Base-by-base conservation (phyloP, 2,329 filamentous ascomycete genomes). In the Fusarium armeniacum region DNA sequence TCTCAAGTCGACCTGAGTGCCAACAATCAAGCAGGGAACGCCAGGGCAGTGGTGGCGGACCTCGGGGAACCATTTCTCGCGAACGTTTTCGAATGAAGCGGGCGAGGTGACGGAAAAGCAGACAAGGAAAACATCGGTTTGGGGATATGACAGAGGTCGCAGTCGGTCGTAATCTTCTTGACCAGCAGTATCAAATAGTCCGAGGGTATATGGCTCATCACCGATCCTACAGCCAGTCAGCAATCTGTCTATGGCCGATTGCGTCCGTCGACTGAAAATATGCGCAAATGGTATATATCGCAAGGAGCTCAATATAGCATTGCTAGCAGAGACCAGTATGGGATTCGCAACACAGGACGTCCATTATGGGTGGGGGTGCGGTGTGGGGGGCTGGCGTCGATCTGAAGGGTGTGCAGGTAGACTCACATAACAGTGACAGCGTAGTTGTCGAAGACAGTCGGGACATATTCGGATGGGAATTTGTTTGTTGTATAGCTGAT, bases 401-500 rank as follows among this genome's bases (percentile, higher is more conserved):
- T 65, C 62, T 54, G 52, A 64, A 51, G 51, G 51, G 58, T 41
- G 56, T 64, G 55, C 64, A 67, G 58, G 69, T 75, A 65, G 59
- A 91, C 94, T 90, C 87, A 98, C 96, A 99, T 99, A 75, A 99
- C 96, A 73, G 96, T 99, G 80, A 99, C 96, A 62, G 96, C 96
- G 88, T 99, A 99, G 84, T 99, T 99, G 83, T 99, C 96, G 82
- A 99, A 99, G 71, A 99, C 96, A 32, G 96, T 99, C 54, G 96
- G 96, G 62, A 99, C 96, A 82, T 99, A 99, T 94, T 99, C 96
- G 77, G 94, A 98, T 36, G 96, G 96, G 82, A 99, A 99, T 78
- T 98, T 98, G 88, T 99, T 99, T 71, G 96, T 99, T 72, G 96
- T 99, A 84, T 99, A 99, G 81, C 93, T 97, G 85, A 99, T 99